phyloP scores from a whole-genome alignment of 441 rosid species.

The Capsella rubella region DNA sequence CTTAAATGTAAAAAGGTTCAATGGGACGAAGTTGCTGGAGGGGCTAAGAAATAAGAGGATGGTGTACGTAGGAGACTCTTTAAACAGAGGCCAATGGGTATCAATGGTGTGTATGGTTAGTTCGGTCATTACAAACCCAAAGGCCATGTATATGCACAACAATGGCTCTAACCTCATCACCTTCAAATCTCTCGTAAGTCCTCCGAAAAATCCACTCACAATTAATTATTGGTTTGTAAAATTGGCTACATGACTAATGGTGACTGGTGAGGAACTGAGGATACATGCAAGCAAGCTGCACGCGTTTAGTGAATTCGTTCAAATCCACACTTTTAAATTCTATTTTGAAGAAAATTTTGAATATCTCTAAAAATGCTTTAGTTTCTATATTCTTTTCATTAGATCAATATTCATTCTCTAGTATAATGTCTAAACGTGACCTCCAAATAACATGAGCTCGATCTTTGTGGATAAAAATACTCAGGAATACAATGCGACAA shows the following conservation, averaged over 20 bases:
- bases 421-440: background rate
- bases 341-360: background rate
- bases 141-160: conserved; percentile 55
- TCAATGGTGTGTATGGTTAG: conserved; percentile 67
- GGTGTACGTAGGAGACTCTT: conserved; percentile 68
- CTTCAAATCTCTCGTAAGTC: conserved; percentile 60
- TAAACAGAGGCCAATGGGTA: conserved; percentile 70
- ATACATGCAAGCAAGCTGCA: background rate
- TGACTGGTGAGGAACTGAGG: background rate
- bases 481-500: conserved; percentile 66
- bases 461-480: background rate
- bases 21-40: conserved; percentile 71
- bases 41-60: conserved; percentile 67
- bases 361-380: background rate
- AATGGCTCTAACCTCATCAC: conserved; percentile 63
- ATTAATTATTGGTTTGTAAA: background rate
- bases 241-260: background rate
- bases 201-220: background rate
- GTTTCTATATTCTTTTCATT: background rate
- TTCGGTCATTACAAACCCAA: conserved; percentile 49
- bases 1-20: conserved; percentile 57
- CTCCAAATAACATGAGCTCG: background rate
- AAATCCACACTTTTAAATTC: background rate
- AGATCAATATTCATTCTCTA: no score
- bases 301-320: background rate